Base-by-base conservation (phyloP, 2,329 filamentous ascomycete genomes). In the Neonectria magnoliae region DNA sequence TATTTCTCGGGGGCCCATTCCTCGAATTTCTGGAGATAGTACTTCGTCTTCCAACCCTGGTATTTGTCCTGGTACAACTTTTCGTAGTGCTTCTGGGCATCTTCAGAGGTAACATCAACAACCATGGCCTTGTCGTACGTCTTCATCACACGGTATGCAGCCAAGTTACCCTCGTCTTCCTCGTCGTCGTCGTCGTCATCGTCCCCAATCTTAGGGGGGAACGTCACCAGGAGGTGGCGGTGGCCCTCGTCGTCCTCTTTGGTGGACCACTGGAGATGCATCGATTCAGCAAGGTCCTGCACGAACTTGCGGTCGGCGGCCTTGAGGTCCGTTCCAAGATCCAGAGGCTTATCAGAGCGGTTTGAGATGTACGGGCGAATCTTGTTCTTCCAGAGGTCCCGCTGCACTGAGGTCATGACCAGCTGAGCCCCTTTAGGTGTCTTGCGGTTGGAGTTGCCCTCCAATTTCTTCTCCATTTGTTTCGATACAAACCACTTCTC, bases 221-320 rank as follows among this genome's bases (percentile, higher is more conserved):
- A 85, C 13, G 82, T 76, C 13, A 89, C 65, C 5, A 87, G 68
- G 11, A 89, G 80, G 67, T 84, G 83, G 5, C 87, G 85, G 64
- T 82, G 79, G 16, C 85, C 87, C 27, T 86, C 82, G 2, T 85
- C 84, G 61, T 88, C 85, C 68, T 87, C 84, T 66, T 86, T 81
- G 1, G 87, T 89, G 48, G 82, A 82, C 87, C 87, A 89, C 41
- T 84, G 79, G 22, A 89, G 77, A 71, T 85, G 84, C 75, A 88
- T 83, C 42, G 83, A 83, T 64, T 88, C 86, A 2, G 95, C 93
- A 68, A 97, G 83, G 68, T 96, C 92, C 78, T 98, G 92, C 6
- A 97, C 91, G 75, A 99, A 99, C 76, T 94, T 95, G 65, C 96
- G 91, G 79, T 99, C 95, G 36, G 90, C 90, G 58, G 95, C 94